Conservation (phyloP, 768 basidiomycete species). For the Gyrodon lividus region DNA sequence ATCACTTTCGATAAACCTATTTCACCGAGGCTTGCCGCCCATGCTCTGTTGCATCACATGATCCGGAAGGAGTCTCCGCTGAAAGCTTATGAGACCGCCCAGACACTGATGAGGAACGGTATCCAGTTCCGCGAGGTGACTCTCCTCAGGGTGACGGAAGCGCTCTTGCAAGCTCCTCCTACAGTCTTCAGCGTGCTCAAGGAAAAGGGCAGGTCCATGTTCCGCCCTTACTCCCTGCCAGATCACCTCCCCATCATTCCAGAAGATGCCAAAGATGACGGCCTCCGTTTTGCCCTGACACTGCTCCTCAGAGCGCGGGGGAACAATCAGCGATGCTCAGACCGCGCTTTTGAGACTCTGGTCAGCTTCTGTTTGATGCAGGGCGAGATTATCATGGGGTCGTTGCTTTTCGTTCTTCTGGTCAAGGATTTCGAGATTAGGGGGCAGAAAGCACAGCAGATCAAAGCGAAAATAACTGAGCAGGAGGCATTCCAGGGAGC, state of each 20-base stretch:
- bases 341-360: slow-evolving; percentile 59
- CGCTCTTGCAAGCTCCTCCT: slow-evolving; percentile 22
- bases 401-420: slow-evolving; percentile 63
- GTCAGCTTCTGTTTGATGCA: slow-evolving; percentile 68
- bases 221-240: slow-evolving; percentile 13
- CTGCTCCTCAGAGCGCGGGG: slow-evolving; percentile 54
- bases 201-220: slow-evolving; percentile 15
- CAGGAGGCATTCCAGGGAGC: slow-evolving; percentile 14
- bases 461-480: slow-evolving; percentile 19
- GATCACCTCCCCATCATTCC: slow-evolving; percentile 31
- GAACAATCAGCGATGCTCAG: slow-evolving; percentile 52
- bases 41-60: slow-evolving; percentile 63
- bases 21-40: slow-evolving; percentile 59
- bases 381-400: slow-evolving; percentile 77
- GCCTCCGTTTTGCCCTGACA: slow-evolving; percentile 49
- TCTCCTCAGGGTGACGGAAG: slow-evolving; percentile 40
- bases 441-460: slow-evolving; percentile 28
- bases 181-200: slow-evolving; percentile 20
- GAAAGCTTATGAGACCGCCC: slow-evolving; percentile 49
- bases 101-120: slow-evolving; percentile 53
- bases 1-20: slow-evolving; percentile 50
- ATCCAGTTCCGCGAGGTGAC: slow-evolving; percentile 50
- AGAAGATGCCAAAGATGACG: slow-evolving; percentile 36
- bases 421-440: slow-evolving; percentile 61
- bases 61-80: slow-evolving; percentile 48